Conservation (phyloP, 352 stramenopile species). For the Thalassiosira mediterranea region DNA sequence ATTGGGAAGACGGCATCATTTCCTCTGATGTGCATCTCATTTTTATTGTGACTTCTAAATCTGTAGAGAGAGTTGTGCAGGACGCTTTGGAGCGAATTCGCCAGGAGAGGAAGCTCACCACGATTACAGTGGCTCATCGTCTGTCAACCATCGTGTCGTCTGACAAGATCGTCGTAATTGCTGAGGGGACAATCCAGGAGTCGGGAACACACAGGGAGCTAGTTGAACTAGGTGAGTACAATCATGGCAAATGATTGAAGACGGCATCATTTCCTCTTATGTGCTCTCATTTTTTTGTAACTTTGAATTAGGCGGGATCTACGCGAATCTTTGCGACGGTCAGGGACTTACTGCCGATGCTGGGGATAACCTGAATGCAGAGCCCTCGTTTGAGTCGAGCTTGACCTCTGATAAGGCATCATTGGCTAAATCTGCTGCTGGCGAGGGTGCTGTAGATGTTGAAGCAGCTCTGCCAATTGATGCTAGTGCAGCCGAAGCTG, state of each 20-base stretch:
- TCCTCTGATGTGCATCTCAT: too few species aligned
- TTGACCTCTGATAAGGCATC: too few species aligned
- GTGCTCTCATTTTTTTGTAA: too few species aligned
- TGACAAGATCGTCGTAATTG: conserved; percentile 89
- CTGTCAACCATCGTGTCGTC: conserved; percentile 88
- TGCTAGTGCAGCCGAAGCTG: conserved; percentile 3
- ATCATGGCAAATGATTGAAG: too few species aligned
- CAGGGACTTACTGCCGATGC: conserved; percentile 49
- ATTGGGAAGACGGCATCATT: too few species aligned
- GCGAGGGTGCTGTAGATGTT: conserved; percentile 7
- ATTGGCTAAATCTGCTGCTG: conserved; percentile 5
- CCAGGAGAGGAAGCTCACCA: conserved; percentile 83
- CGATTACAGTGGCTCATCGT: conserved; percentile 94
- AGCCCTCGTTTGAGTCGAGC: too few species aligned
- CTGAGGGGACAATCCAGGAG: conserved; percentile 84
- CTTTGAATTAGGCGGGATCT: too few species aligned
- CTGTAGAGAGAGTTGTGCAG: conserved; percentile 75
- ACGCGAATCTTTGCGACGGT: conserved; percentile 42
- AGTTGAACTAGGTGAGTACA: conserved; percentile 59
- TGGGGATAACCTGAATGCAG: neutral
- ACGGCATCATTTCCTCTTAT: too few species aligned
- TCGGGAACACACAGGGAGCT: conserved; percentile 87
- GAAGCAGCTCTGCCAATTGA: conserved; percentile 12
- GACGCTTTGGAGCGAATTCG: conserved; percentile 40
- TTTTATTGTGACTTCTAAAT: too few species aligned